Base-by-base conservation (phyloP, 768 basidiomycete species). In the Tulasnella sp. region DNA sequence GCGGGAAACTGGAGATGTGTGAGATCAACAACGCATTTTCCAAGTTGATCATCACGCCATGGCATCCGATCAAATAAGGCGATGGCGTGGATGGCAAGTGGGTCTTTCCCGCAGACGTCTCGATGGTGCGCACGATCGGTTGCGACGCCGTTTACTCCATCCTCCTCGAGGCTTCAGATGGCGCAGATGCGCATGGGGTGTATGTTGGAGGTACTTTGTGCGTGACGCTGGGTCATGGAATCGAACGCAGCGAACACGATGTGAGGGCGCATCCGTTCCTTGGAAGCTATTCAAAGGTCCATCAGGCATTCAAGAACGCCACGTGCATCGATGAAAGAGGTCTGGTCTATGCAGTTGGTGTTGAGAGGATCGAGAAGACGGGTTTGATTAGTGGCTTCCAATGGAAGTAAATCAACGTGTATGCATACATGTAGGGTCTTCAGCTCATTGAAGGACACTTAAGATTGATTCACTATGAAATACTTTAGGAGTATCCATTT, bases 141-240 rank as follows among this genome's bases (percentile, higher is more conserved):
- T 60, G 56, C 29, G 48, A 60, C 52, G 62, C 64, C 2, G 58
- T 65, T 45, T 65, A 63, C 53, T 65, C 64, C 13, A 24, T 65
- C 32, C 17, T 65, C 34, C 64, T 65, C 19, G 49, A 60, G 21
- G 51, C 47, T 17, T 21, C 44, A 8, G 19, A 51, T 23, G 45
- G 55, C 24, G 19, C 58, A 2, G 62, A 65, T 50, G 58, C 58
- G 3, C 64, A 65, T 38, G 56, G 52, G 1, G 58, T 63, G 19
- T 21, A 27, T 30, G 56, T 63, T 43, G 62, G 54, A 4, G 64
- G 62, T 5, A 34, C 60, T 11, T 19, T 41, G 21, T 63, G 63
- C 24, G 63, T 63, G 2, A 63, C 63, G 10, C 30, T 61, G 50
- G 63, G 63, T 5, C 63, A 63, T 34, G 62, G 63, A 4, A 52